phyloP scores from a whole-genome alignment of 371 early-diverging fungal species.

The Apophysomyces trapeziformis region DNA sequence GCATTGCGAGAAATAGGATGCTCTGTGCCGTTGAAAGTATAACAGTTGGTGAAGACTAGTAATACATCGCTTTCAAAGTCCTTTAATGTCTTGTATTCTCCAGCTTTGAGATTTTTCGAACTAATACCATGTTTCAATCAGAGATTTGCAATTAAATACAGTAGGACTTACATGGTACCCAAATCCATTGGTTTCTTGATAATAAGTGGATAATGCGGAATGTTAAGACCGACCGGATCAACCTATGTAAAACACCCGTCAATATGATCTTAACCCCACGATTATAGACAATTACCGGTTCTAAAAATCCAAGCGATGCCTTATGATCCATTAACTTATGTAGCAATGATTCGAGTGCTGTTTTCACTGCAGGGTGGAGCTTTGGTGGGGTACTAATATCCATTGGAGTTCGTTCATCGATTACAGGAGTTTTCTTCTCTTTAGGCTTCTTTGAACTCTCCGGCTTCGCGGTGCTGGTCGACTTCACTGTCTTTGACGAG shows the following conservation, averaged over 20 bases:
- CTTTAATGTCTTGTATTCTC: conserved; percentile 57
- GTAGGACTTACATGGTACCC: conserved; percentile 37
- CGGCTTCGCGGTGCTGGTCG: not conserved
- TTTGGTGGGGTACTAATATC: conserved; percentile 12
- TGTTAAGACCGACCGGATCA: conserved; percentile 77
- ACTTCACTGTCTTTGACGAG: not conserved
- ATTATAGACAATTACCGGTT: conserved; percentile 70
- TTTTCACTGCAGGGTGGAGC: conserved; percentile 25
- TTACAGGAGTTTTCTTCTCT: not conserved
- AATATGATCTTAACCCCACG: not conserved
- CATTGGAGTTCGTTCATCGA: not conserved
- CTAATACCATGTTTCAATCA: conserved; percentile 34
- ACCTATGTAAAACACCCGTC: conserved; percentile 33
- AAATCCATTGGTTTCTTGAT: conserved; percentile 92
- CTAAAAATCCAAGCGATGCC: conserved; percentile 49
- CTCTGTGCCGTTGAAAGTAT: conserved; percentile 81
- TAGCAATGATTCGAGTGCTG: conserved; percentile 35
- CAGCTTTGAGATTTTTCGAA: conserved; percentile 66
- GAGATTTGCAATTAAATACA: not conserved
- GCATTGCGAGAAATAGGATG: conserved; percentile 72
- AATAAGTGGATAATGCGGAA: conserved; percentile 83
- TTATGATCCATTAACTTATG: conserved; percentile 45
- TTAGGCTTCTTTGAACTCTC: conserved; percentile 1
- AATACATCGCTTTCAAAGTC: conserved; percentile 76
- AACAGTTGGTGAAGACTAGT: conserved; percentile 88